Conservation (phyloP, 75 land plant genomes). For the Larix kaempferi region DNA sequence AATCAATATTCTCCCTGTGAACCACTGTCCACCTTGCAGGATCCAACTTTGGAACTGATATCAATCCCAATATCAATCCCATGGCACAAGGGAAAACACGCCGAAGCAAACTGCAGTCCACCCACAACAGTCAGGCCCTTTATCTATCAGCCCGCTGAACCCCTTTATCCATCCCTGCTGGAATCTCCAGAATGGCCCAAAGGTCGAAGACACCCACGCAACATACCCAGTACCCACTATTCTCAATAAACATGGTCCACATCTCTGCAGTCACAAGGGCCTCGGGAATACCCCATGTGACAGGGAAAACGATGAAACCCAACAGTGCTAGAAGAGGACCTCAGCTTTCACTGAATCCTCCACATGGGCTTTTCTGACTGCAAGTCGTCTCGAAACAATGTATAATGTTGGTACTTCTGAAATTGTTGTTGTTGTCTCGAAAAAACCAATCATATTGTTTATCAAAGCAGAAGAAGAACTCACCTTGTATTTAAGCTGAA, state of each 20-base stretch:
- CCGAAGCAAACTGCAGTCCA: constrained; percentile 57
- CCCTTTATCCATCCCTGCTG: constrained; percentile 82
- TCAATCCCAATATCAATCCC: constrained; percentile 20
- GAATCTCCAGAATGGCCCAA: constrained; percentile 74
- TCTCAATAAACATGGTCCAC: constrained; percentile 71
- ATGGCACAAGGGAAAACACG: constrained; percentile 42
- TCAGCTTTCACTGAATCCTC: constrained; percentile 72
- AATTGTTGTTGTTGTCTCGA: no score
- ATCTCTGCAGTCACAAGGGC: constrained; percentile 80
- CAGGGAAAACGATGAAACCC: constrained; percentile 66
- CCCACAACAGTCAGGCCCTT: constrained; percentile 63
- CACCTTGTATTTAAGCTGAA: no score
- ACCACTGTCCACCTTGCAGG: constrained; percentile 56
- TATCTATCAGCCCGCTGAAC: constrained; percentile 66
- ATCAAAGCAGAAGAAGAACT: no score
- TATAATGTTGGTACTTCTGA: no score
- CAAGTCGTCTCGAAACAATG: no score
- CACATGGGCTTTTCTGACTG: constrained; percentile 63
- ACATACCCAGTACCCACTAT: constrained; percentile 89
- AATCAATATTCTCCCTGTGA: constrained; percentile 36
- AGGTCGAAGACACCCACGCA: constrained; percentile 73
- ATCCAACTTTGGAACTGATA: constrained; percentile 55
- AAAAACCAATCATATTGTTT: no score
- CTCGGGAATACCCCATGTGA: constrained; percentile 78
- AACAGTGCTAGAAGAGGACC: constrained; percentile 75